Evolutionary conservation across 163 green algal genomes (phyloP).

Genomic region (Chloromonas sp.): DNA sequence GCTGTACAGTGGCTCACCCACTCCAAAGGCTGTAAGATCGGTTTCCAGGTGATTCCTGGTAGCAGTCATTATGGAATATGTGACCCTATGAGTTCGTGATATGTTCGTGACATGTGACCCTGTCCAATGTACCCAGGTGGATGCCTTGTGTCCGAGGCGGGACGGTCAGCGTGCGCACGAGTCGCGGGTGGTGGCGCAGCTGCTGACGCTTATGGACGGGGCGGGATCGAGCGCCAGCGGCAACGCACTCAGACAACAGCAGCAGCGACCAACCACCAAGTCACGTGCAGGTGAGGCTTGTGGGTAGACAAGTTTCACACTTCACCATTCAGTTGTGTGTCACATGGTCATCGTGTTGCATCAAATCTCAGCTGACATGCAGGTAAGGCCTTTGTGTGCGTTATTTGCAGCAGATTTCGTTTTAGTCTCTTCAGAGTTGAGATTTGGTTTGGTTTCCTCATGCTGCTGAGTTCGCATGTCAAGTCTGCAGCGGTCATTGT

Average conservation of each 20-base stretch:
- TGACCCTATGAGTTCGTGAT: too few relatives aligned
- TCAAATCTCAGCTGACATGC: neutral
- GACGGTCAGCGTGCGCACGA: constrained; percentile 55
- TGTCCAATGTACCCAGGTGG: constrained; percentile 35
- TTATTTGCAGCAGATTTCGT: too few relatives aligned
- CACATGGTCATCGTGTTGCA: neutral
- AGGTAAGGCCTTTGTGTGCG: too few relatives aligned
- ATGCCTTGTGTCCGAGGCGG: constrained; percentile 63
- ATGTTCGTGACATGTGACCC: too few relatives aligned
- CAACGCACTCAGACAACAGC: neutral
- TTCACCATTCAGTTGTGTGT: neutral
- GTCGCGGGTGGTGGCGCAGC: constrained; percentile 74
- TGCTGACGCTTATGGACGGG: constrained; percentile 87
- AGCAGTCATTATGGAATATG: too few relatives aligned
- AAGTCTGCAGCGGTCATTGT: too few relatives aligned
- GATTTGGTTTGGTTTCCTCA: too few relatives aligned
- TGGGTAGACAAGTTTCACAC: neutral
- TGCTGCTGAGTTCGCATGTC: too few relatives aligned
- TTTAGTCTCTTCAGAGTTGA: too few relatives aligned
- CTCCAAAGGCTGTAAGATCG: too few relatives aligned
- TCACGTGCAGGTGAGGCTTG: neutral
- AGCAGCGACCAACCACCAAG: neutral
- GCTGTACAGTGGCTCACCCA: too few relatives aligned
- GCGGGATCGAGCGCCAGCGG: neutral
- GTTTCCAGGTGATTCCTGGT: too few relatives aligned